phyloP scores from a whole-genome alignment of 805 yeast species.

The Candida pseudoglaebosa region DNA sequence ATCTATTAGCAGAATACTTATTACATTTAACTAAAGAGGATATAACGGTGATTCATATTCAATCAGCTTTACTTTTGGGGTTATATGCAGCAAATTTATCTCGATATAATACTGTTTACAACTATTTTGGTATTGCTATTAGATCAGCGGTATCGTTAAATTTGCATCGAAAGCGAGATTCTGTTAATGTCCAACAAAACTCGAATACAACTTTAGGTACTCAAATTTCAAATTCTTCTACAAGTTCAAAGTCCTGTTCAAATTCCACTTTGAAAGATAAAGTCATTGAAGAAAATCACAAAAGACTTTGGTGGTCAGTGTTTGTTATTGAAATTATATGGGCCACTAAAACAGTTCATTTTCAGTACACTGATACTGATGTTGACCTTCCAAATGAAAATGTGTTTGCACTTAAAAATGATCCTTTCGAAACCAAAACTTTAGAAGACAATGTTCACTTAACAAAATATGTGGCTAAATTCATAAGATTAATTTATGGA shows the following conservation, averaged over 20 bases:
- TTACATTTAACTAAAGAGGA: conserved; percentile 30
- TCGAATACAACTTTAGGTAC: not conserved
- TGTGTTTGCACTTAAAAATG: conserved; percentile 20
- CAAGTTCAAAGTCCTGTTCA: not conserved
- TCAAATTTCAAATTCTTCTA: not conserved
- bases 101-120: conserved; percentile 35
- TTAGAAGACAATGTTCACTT: conserved; percentile 38
- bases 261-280: not conserved
- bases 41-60: conserved; percentile 29
- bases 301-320: conserved; percentile 41
- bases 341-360: conserved; percentile 39
- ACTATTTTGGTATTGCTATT: conserved; percentile 37
- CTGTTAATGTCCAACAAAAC: not conserved
- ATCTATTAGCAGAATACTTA: conserved; percentile 27
- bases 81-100: conserved; percentile 35
- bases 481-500: conserved; percentile 34
- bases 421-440: conserved; percentile 24
- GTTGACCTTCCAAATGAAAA: conserved; percentile 39
- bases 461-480: conserved; percentile 34
- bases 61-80: conserved; percentile 30
- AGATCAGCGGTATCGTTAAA: conserved; percentile 36
- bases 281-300: conserved; percentile 22
- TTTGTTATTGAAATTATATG: conserved; percentile 37
- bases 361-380: conserved; percentile 41
- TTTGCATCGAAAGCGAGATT: conserved; percentile 23